Percentiles rank a stretch among this genome's conserved stretches.
phyloP scores from a whole-genome alignment of 2,329 filamentous ascomycete genomes.

The Geosmithia morbida region DNA sequence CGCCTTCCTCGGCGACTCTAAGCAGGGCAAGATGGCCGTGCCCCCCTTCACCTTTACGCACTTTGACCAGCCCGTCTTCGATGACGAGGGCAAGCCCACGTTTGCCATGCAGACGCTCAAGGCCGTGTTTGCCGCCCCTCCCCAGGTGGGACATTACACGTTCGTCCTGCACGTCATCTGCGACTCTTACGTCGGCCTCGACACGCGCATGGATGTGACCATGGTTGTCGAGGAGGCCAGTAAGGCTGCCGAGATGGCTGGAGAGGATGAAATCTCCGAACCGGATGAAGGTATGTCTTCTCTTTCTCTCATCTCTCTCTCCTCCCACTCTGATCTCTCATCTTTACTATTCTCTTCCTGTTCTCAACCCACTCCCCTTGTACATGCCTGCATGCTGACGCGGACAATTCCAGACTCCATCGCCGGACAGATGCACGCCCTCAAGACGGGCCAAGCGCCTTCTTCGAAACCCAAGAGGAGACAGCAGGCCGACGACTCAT shows the following conservation, averaged over 20 bases:
- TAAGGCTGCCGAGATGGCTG: conserved; percentile 66
- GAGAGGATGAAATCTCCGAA: conserved; percentile 92
- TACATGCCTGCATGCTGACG: no score
- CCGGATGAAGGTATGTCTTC: conserved; percentile 77
- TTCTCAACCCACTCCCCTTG: no score
- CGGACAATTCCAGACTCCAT: no score
- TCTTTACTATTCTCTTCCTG: no score
- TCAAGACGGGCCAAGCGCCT: conserved; percentile 55
- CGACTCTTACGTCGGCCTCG: conserved; percentile 90
- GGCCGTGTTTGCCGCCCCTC: conserved; percentile 91
- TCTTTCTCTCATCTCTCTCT: not conserved
- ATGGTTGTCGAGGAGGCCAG: conserved; percentile 78
- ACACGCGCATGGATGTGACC: conserved; percentile 81
- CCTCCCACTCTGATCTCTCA: no score
- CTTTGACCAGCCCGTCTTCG: conserved; percentile 81
- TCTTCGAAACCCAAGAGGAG: conserved; percentile 36
- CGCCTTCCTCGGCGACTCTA: conserved; percentile 85
- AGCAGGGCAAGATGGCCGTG: conserved; percentile 91
- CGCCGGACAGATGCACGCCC: conserved; percentile 77
- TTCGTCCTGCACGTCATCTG: conserved; percentile 91
- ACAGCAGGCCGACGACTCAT: conserved; percentile 33
- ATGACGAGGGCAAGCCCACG: conserved; percentile 69
- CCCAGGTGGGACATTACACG: conserved; percentile 81
- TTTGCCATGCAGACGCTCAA: conserved; percentile 94
- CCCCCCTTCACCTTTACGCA: conserved; percentile 90